Evolutionary conservation across 1,139 yeast species (phyloP).

Genomic region (Pichiaceae sp.): DNA sequence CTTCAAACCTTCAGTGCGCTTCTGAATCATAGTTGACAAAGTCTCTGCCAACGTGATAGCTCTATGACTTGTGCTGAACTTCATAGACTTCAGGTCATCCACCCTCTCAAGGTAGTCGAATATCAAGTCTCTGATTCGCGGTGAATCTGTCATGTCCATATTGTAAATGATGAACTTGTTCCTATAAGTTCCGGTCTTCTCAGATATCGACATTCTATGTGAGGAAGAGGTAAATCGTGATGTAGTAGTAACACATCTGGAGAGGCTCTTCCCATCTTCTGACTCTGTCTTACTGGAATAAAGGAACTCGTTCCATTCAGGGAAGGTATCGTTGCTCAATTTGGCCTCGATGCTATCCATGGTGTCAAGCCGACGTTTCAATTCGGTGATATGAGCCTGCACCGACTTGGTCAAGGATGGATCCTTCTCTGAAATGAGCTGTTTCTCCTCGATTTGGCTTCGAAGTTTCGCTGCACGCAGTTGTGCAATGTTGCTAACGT

Average conservation of each 20-base stretch:
- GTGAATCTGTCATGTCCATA: conserved; percentile 74
- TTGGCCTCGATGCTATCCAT: conserved; percentile 27
- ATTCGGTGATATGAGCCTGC: neutral
- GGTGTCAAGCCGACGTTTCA: conserved; percentile 26
- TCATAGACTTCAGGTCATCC: conserved; percentile 45
- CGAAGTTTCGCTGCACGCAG: conserved; percentile 35
- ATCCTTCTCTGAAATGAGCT: conserved; percentile 21
- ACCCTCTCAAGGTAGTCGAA: conserved; percentile 55
- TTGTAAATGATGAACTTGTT: conserved; percentile 77
- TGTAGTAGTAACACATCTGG: neutral
- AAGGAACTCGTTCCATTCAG: conserved; percentile 20
- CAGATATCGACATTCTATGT: conserved; percentile 8
- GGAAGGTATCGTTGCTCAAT: conserved; percentile 22
- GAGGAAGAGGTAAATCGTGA: conserved; percentile 8
- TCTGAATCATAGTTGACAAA: conserved; percentile 20
- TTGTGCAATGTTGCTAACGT: conserved; percentile 38
- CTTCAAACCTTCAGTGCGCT: conserved; percentile 8
- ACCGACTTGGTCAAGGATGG: neutral
- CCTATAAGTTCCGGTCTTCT: conserved; percentile 37
- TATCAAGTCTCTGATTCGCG: conserved; percentile 52
- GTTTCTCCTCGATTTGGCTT: conserved; percentile 23
- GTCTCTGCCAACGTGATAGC: conserved; percentile 66
- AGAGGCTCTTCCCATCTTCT: neutral
- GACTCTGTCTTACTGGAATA: neutral
- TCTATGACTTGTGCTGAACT: conserved; percentile 57